These are phyloP conservation scores for Purpureocillium lavendulum DNA, from an alignment of 2,329 filamentous ascomycete genomes.

Conservation along the genomic window DNA sequence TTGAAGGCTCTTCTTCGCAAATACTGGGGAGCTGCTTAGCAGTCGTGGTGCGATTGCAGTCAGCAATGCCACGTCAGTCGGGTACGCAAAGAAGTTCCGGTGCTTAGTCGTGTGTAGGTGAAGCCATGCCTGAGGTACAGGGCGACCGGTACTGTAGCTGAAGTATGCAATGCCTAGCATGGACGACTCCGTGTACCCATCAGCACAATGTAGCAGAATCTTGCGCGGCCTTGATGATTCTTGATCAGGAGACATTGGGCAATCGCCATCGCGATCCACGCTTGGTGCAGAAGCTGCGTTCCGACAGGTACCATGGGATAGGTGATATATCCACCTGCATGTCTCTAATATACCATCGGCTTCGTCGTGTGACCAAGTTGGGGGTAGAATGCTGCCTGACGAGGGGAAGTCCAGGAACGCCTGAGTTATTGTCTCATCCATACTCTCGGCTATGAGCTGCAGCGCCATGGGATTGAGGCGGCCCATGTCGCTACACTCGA, in stretches of 20 bases:
- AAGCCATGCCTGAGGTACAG: slow-evolving; percentile 82
- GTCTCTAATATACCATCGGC: slow-evolving; percentile 78
- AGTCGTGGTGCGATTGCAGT: slow-evolving; percentile 67
- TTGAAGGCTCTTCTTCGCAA: slow-evolving; percentile 36
- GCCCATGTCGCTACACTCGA: slow-evolving; percentile 84
- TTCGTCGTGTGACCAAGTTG: slow-evolving; percentile 75
- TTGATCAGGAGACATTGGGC: slow-evolving; percentile 13
- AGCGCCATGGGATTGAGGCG: slow-evolving; percentile 64
- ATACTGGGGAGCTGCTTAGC: slow-evolving; percentile 59
- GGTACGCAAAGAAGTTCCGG: slow-evolving; percentile 95
- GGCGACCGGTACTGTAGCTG: slow-evolving; percentile 78
- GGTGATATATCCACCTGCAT: slow-evolving; percentile 81
- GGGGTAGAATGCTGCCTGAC: slow-evolving; percentile 83
- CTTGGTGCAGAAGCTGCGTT: slow-evolving; percentile 22
- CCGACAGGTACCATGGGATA: slow-evolving; percentile 58
- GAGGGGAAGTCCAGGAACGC: slow-evolving; percentile 69
- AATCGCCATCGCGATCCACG: slow-evolving; percentile 21
- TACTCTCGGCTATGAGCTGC: slow-evolving; percentile 50
- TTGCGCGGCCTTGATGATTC: slow-evolving; percentile 41
- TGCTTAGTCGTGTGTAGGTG: slow-evolving; percentile 69
- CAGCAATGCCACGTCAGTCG: slow-evolving; percentile 79
- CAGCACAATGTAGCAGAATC: slow-evolving; percentile 85
- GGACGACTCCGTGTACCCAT: slow-evolving; percentile 93
- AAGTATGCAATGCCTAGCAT: slow-evolving; percentile 85
- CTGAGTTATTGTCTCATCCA: slow-evolving; percentile 30